Conservation (phyloP, 2,329 filamentous ascomycete species). For the Fusarium humuli region DNA sequence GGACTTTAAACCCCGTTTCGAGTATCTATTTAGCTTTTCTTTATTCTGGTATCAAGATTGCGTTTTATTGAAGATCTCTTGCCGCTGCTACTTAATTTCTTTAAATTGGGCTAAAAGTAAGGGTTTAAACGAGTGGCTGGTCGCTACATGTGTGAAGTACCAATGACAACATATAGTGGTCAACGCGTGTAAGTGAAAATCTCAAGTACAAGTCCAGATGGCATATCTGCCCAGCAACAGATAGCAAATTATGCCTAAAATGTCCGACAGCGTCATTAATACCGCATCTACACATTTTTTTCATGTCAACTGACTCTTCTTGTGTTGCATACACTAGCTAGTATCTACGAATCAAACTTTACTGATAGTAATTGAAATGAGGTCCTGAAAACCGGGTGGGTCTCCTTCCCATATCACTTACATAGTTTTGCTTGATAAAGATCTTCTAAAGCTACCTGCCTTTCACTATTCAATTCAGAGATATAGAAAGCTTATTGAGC, state of each 20-base stretch:
- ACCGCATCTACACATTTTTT: slow-evolving; percentile 1
- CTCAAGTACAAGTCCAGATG: not conserved
- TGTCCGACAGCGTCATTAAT: not conserved
- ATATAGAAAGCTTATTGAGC: not conserved
- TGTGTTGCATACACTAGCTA: not conserved
- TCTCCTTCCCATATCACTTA: not conserved
- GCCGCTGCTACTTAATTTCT: not conserved
- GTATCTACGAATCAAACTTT: slow-evolving; percentile 1
- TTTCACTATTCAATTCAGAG: not conserved
- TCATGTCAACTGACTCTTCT: slow-evolving; percentile 1
- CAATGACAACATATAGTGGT: not conserved
- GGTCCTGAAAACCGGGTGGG: not conserved
- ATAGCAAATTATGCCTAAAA: not conserved
- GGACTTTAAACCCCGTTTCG: not conserved
- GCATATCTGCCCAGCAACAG: not conserved
- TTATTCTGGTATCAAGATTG: not conserved
- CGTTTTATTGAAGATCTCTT: not conserved
- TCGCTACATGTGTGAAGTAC: not conserved
- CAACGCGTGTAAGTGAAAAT: not conserved
- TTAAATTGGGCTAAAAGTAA: not conserved
- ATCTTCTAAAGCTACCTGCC: not conserved
- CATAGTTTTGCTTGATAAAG: not conserved
- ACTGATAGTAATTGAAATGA: not conserved
- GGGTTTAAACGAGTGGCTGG: not conserved
- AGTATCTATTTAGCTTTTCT: not conserved